Conservation (phyloP, 257 asterid species). For the Haberlea rhodopensis region DNA sequence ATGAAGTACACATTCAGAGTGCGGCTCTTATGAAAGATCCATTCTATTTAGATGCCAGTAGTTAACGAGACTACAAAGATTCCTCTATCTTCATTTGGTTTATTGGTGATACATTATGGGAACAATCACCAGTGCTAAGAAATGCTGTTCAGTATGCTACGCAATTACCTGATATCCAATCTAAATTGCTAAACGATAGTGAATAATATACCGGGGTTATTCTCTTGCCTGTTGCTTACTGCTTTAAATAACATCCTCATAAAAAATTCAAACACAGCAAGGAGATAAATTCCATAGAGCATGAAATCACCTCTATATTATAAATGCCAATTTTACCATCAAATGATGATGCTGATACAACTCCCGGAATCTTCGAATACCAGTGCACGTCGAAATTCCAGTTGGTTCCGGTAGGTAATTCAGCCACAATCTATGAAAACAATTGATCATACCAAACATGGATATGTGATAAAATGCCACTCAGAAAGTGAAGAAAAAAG, state of each 20-base stretch:
- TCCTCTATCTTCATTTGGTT: slow-evolving; percentile 7
- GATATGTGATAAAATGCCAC: slow-evolving; percentile 6
- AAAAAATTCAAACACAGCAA: not conserved
- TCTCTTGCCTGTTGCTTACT: slow-evolving; percentile 5
- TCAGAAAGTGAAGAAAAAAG: not conserved
- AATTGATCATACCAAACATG: slow-evolving; percentile 11
- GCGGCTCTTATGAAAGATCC: not conserved
- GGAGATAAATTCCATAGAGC: slow-evolving; percentile 16
- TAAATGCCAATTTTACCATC: slow-evolving; percentile 96
- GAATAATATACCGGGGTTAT: not conserved
- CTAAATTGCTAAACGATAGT: slow-evolving; percentile 5
- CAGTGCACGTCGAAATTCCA: slow-evolving; percentile 98
- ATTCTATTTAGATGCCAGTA: slow-evolving; percentile 4
- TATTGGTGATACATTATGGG: not conserved
- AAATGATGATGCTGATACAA: slow-evolving; percentile 94
- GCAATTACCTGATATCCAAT: not conserved
- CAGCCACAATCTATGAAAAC: slow-evolving; percentile 82
- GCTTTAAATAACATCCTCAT: slow-evolving; percentile 5
- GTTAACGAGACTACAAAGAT: not conserved
- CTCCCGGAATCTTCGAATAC: slow-evolving; percentile 90
- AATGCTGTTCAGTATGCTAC: not conserved
- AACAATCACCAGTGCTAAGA: not conserved
- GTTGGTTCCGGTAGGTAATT: slow-evolving; percentile 91
- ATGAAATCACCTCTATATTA: slow-evolving; percentile 74
- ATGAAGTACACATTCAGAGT: slow-evolving; percentile 10